These are phyloP conservation scores for Agrostemma githago DNA, from an alignment of 148 eudicot species.

Conservation along the genomic window DNA sequence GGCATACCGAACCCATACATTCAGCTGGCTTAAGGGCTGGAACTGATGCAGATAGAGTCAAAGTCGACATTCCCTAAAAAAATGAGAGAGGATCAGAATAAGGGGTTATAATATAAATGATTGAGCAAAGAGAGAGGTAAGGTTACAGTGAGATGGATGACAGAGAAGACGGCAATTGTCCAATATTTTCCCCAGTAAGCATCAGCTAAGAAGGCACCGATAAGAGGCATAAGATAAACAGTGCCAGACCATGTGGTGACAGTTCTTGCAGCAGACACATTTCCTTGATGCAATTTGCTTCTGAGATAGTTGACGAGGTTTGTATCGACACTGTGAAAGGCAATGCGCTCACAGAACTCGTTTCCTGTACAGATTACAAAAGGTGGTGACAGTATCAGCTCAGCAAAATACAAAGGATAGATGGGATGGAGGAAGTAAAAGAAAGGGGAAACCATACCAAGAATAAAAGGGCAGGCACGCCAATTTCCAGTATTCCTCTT, in stretches of 20 bases:
- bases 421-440: not conserved
- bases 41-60: constrained; percentile 53
- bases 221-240: constrained; percentile 67
- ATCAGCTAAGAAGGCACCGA: constrained; percentile 75
- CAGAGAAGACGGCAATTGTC: constrained; percentile 72
- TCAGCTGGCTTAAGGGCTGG: constrained; percentile 26
- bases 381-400: not conserved
- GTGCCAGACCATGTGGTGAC: constrained; percentile 82
- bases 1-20: constrained; percentile 35
- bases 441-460: constrained; percentile 32
- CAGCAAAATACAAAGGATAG: not conserved
- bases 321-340: constrained; percentile 62
- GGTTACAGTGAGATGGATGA: constrained; percentile 56
- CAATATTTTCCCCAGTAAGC: constrained; percentile 83
- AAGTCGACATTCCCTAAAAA: constrained; percentile 26
- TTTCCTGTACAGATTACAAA: constrained; percentile 36
- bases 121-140: not conserved
- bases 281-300: constrained; percentile 59
- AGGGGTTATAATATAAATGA: not conserved
- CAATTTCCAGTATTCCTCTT: constrained; percentile 73
- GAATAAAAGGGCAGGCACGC: constrained; percentile 82
- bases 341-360: constrained; percentile 83
- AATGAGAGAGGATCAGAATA: not conserved
- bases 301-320: constrained; percentile 75
- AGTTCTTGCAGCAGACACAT: constrained; percentile 66